These are phyloP conservation scores for Cercospora zeina DNA, from an alignment of 2,329 filamentous ascomycete genomes.

Conservation along the genomic window DNA sequence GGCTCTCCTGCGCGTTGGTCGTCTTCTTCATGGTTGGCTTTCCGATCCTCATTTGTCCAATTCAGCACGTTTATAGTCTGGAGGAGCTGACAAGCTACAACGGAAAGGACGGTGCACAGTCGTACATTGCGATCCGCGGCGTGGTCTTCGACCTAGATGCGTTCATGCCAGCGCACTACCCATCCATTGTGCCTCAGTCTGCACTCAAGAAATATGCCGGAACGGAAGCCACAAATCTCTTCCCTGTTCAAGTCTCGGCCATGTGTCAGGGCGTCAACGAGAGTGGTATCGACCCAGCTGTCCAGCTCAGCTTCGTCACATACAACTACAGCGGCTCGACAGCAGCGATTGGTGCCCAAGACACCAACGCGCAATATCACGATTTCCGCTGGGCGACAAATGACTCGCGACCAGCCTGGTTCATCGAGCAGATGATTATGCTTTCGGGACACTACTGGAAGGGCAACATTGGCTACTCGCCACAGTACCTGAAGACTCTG, in stretches of 20 bases:
- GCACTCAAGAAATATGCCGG: slow-evolving; percentile 79
- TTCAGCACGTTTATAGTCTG: slow-evolving; percentile 80
- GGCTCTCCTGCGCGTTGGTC: slow-evolving; percentile 74
- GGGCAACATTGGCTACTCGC: slow-evolving; percentile 80
- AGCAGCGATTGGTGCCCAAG: slow-evolving; percentile 63
- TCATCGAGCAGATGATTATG: slow-evolving; percentile 79
- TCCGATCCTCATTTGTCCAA: slow-evolving; percentile 85
- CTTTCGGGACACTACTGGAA: slow-evolving; percentile 79
- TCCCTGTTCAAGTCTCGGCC: slow-evolving; percentile 91
- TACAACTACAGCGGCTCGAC: slow-evolving; percentile 72
- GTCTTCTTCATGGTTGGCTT: slow-evolving; percentile 90
- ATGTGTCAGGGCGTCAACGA: slow-evolving; percentile 76
- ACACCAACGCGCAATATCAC: slow-evolving; percentile 78
- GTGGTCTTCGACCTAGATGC: slow-evolving; percentile 79
- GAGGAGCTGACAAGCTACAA: slow-evolving; percentile 72
- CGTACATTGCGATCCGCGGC: slow-evolving; percentile 82
- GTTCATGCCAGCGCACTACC: slow-evolving; percentile 78
- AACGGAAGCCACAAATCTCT: slow-evolving; percentile 80
- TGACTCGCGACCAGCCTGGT: slow-evolving; percentile 87
- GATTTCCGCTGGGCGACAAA: slow-evolving; percentile 87
- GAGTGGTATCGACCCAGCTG: slow-evolving; percentile 65
- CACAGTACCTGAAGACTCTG: slow-evolving; percentile 73
- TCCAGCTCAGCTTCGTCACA: slow-evolving; percentile 80
- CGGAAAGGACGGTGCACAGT: slow-evolving; percentile 63
- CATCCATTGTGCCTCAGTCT: slow-evolving; percentile 61